Evolutionary conservation across 2,329 filamentous ascomycete species (phyloP).

Genomic region (Thielaviopsis cerberus): DNA sequence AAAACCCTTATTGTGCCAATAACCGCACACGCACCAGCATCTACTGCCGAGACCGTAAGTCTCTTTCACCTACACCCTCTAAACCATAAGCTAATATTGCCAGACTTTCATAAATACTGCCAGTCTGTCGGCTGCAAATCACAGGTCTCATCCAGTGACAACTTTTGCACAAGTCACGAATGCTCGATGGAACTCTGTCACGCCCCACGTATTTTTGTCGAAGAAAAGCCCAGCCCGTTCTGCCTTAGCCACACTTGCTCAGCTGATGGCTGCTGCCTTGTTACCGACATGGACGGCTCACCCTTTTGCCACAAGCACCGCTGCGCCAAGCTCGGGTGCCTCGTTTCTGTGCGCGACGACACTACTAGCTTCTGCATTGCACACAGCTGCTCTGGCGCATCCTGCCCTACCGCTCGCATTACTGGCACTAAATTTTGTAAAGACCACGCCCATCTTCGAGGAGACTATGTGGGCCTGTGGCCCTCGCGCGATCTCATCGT

Average conservation of each 20-base stretch:
- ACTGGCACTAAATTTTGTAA: not conserved
- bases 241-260: not conserved
- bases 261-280: not conserved
- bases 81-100: not conserved
- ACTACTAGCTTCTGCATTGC: not conserved
- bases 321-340: not conserved
- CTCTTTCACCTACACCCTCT: not conserved
- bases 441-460: not conserved
- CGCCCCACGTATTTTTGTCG: not conserved
- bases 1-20: conserved; percentile 10
- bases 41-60: conserved; percentile 2
- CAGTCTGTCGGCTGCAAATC: not conserved
- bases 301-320: not conserved
- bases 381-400: not conserved
- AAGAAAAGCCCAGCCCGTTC: not conserved
- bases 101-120: not conserved
- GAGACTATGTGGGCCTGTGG: not conserved
- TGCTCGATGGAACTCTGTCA: not conserved
- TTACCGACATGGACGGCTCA: not conserved
- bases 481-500: not conserved
- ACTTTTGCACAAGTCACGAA: conserved; percentile 8
- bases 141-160: not conserved
- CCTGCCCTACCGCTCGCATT: not conserved
- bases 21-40: not conserved
- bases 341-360: not conserved